Evolutionary conservation across 2,329 filamentous ascomycete genomes (phyloP), one percentile per base, ranked within the genome.

Genomic region (Aspergillus sp.): DNA sequence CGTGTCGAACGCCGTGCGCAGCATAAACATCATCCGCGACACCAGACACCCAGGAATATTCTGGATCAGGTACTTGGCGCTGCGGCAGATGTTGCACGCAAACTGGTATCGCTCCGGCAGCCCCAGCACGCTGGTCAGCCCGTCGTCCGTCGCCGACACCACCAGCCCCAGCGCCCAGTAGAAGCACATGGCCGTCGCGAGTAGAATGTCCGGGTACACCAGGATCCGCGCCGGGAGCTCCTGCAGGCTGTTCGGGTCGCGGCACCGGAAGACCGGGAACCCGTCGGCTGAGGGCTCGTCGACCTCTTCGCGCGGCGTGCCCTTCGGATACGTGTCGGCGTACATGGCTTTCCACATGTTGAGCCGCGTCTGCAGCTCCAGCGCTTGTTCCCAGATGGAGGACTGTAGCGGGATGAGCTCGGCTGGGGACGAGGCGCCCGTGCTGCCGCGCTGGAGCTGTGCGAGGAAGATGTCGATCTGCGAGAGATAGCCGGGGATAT

Each of bases 81-180:
- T 67, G 33, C 65, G 63, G 38, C 64, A 66, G 47, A 67, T 67
- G 40, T 65, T 60, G 54, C 65, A 66, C 16, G 63, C 65, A 22
- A 55, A 58, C 33, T 60, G 52, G 54, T 66, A 67, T 22, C 63
- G 64, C 24, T 65, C 60, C 8, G 58, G 55, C 14, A 49, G 53
- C 6, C 54, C 47, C n/a, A 66, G 30, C 6, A 64, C 55, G 16
- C 52, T 55, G 20, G 56, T 42, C 7, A 66, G 52, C 1, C 63
- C 62, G 14, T 55, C 57, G 36, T 65, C 60, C 5, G 54, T 49
- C 8, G 56, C 50, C 1, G 62, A 60, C 36, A 66, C 47, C 3
- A 67, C 54, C 4, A 67, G 59, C 4, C 55, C 57, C 22, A 64
- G 50, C 8, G 65, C 63, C 49, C 64, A 64, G 51, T 64, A 66